Evolutionary conservation across 371 early-diverging fungal species (phyloP).

Genomic region (Rhizopus delemar): DNA sequence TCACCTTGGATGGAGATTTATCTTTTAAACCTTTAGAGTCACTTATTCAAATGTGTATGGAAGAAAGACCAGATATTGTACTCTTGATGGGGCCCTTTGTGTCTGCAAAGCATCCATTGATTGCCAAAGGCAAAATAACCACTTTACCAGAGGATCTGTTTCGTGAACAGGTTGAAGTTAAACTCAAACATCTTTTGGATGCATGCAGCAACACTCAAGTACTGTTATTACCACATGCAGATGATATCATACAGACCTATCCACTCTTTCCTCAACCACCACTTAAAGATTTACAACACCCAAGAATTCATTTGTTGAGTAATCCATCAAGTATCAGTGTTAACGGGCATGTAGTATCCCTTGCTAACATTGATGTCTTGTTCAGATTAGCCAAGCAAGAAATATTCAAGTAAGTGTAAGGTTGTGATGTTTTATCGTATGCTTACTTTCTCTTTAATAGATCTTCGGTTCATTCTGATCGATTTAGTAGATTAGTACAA

Average conservation of each 20-base stretch:
- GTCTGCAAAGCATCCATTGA: constrained; percentile 65
- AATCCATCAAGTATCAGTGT: constrained; percentile 83
- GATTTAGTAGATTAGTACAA: constrained; percentile 62
- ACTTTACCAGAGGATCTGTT: constrained; percentile 70
- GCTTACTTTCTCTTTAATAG: constrained; percentile 6
- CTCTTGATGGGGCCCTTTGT: constrained; percentile 89
- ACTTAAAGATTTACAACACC: constrained; percentile 39
- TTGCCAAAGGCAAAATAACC: constrained; percentile 58
- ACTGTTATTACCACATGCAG: constrained; percentile 73
- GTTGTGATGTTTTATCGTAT: no score
- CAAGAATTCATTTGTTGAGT: constrained; percentile 56
- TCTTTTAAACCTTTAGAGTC: constrained; percentile 79
- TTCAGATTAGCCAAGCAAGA: constrained; percentile 69
- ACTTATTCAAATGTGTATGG: constrained; percentile 57
- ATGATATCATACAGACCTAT: constrained; percentile 74
- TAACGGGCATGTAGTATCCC: constrained; percentile 77
- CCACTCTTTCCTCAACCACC: constrained; percentile 85
- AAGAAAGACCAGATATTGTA: constrained; percentile 75
- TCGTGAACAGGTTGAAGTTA: constrained; percentile 51
- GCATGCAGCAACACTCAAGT: constrained; percentile 50
- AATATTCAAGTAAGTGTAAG: constrained; percentile 44
- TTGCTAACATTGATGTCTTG: constrained; percentile 73
- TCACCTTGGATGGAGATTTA: constrained; percentile 73
- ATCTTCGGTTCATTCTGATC: constrained; percentile 44
- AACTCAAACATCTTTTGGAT: constrained; percentile 47